phyloP scores from a whole-genome alignment of 1,139 yeast genomes.

The Yamadazyma friedrichii region DNA sequence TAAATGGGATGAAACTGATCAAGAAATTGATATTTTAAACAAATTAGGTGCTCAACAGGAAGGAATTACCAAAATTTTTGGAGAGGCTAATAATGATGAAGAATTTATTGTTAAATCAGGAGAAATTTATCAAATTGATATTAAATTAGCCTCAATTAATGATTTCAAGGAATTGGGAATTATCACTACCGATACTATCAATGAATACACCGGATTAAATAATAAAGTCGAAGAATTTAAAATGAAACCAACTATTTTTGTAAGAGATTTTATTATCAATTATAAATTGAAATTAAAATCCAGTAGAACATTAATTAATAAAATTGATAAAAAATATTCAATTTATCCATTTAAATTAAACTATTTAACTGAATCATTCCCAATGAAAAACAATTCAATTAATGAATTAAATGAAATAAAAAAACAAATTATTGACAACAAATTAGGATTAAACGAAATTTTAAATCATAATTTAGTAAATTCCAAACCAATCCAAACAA shows the following conservation, averaged over 20 bases:
- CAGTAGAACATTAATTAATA: conserved; percentile 67
- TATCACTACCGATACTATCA: conserved; percentile 64
- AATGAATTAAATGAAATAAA: conserved; percentile 41
- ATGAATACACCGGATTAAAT: conserved; percentile 62
- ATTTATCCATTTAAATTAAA: conserved; percentile 90
- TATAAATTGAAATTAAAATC: conserved; percentile 76
- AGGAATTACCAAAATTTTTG: conserved; percentile 48
- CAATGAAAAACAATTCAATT: conserved; percentile 36
- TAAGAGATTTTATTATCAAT: conserved; percentile 80
- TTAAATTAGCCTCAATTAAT: conserved; percentile 70
- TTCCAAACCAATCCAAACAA: conserved; percentile 68
- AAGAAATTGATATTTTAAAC: conserved; percentile 41
- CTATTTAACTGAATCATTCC: conserved; percentile 65
- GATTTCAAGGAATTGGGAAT: conserved; percentile 59
- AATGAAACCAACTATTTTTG: conserved; percentile 69
- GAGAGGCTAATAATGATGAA: conserved; percentile 65
- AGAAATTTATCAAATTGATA: conserved; percentile 83
- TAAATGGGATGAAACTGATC: conserved; percentile 84
- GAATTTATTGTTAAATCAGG: conserved; percentile 74
- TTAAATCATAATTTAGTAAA: conserved; percentile 78
- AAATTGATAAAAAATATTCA: conserved; percentile 70
- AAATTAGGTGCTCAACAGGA: conserved; percentile 50
- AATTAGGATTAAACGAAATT: conserved; percentile 81
- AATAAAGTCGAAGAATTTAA: conserved; percentile 50
- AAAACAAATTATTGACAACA: conserved; percentile 55